Evolutionary conservation across 345 rosid species (phyloP), one percentile per base, ranked within the genome.

Genomic region (Lagerstroemia speciosa): DNA sequence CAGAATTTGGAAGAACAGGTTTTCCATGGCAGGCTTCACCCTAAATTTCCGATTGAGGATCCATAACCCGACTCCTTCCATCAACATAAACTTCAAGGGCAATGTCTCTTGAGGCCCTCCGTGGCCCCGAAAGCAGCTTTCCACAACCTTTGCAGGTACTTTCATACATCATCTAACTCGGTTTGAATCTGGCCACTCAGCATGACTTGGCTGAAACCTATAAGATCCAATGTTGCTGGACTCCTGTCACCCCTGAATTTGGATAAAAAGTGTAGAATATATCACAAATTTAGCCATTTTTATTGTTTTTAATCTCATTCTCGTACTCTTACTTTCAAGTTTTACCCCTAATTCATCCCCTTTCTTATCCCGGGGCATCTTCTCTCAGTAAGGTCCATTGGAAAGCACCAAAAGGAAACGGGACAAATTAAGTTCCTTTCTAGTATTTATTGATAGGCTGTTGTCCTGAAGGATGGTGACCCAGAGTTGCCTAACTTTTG

Each of bases 11-110:
- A 10, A 61, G 0, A 17, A 6, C 5, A 26, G 41, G 4, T 45
- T n/a, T n/a, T 62, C 72, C 26, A 45, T 7, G n/a, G 65, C 61
- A 0, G 46, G 10, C 5, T 45, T 62, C 22, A 11, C 30, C 0
- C 27, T 62, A 33, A 61, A 0, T 32, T 69, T 19, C 31, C 1
- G 27, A 43, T 19, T 53, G 14, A 40, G 38, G 16, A 14, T 38
- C 31, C 36, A 43, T 8, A 27, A 38, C 19, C 46, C 20, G 38
- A 69, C 41, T 32, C 62, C 45, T 34, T 26, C 72, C 0, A 61
- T 27, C 15, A 19, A 30, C 1, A 64, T 36, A 41, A 33, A 41
- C 67, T 46, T 70, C 67, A 62, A 62, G 33, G 73, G 62, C 12
- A 38, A 62, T 31, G 36, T 11, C 29, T 62, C 66, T 20, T n/a